Conservation (phyloP, 108 stramenopile species). For the Aurantiochytrium sp. region DNA sequence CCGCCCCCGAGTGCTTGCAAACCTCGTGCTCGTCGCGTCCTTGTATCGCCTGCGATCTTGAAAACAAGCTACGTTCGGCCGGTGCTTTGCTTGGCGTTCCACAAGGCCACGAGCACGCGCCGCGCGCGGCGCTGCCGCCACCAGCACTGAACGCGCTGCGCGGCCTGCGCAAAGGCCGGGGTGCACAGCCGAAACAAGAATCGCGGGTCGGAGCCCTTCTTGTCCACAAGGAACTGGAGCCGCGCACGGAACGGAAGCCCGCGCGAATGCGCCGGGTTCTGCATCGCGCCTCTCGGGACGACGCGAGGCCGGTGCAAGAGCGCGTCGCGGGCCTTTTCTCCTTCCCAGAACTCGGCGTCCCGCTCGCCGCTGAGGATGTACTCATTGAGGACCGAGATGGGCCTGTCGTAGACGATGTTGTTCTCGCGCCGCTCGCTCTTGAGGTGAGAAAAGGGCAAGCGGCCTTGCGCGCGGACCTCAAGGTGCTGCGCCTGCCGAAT, state of each 20-base stretch:
- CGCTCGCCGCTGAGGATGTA: neutral
- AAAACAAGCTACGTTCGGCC: too few relatives aligned
- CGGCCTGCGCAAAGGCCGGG: neutral
- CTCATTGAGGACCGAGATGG: neutral
- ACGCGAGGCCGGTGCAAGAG: neutral
- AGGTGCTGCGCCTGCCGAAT: neutral
- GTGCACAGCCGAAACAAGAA: neutral
- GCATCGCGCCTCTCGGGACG: neutral
- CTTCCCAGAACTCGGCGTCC: neutral
- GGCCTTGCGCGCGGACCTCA: neutral
- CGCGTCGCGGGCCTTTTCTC: neutral
- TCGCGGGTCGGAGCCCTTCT: neutral
- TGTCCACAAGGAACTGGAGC: neutral
- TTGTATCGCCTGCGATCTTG: too few relatives aligned
- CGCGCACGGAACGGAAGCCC: neutral
- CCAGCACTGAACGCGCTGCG: neutral
- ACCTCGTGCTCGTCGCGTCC: too few relatives aligned
- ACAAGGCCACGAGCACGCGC: neutral
- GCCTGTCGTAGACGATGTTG: neutral
- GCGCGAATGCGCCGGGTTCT: neutral
- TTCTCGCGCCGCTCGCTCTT: neutral
- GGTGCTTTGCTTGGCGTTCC: too few relatives aligned
- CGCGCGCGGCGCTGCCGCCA: neutral
- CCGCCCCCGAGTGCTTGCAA: too few relatives aligned
- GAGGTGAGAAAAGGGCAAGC: neutral